Conservation (phyloP, 805 yeast species). For the Teunomyces funiuensis region DNA sequence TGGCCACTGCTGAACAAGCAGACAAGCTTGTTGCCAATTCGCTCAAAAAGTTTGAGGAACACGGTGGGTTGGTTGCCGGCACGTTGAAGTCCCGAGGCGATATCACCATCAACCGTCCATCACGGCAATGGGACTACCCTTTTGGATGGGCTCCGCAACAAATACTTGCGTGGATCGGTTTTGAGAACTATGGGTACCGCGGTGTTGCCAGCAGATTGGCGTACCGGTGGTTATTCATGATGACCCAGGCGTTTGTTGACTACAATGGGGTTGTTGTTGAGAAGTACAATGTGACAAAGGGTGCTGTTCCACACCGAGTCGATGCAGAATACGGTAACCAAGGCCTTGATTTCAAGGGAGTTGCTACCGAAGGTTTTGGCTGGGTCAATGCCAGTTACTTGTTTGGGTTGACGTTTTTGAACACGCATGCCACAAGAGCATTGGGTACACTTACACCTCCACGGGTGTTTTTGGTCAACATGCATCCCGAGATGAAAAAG, state of each 20-base stretch:
- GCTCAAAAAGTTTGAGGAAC: slow-evolving; percentile 70
- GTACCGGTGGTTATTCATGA: slow-evolving; percentile 85
- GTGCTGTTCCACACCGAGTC: slow-evolving; percentile 83
- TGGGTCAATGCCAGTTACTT: slow-evolving; percentile 93
- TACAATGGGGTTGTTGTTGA: slow-evolving; percentile 94
- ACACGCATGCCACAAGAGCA: slow-evolving; percentile 67
- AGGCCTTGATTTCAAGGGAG: slow-evolving; percentile 89
- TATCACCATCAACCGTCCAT: slow-evolving; percentile 68
- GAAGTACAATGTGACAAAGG: slow-evolving; percentile 85
- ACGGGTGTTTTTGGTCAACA: slow-evolving; percentile 51
- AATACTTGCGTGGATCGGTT: slow-evolving; percentile 88
- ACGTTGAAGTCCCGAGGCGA: slow-evolving; percentile 73
- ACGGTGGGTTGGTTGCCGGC: slow-evolving; percentile 89
- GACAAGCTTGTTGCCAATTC: slow-evolving; percentile 53
- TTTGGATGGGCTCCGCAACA: slow-evolving; percentile 99
- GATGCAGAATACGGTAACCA: slow-evolving; percentile 97
- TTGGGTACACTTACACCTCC: slow-evolving; percentile 81
- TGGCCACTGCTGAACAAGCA: slow-evolving; percentile 69
- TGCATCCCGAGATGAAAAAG: slow-evolving; percentile 35
- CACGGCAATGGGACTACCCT: slow-evolving; percentile 97
- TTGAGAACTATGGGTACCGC: slow-evolving; percentile 65
- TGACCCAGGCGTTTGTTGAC: slow-evolving; percentile 88
- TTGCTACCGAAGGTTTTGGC: slow-evolving; percentile 94
- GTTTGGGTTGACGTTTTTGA: slow-evolving; percentile 67
- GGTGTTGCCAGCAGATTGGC: slow-evolving; percentile 68